Evolutionary conservation across 1,139 yeast genomes (phyloP), one percentile per base, ranked within the genome.

Genomic region (Yamadazyma membranifaciens): DNA sequence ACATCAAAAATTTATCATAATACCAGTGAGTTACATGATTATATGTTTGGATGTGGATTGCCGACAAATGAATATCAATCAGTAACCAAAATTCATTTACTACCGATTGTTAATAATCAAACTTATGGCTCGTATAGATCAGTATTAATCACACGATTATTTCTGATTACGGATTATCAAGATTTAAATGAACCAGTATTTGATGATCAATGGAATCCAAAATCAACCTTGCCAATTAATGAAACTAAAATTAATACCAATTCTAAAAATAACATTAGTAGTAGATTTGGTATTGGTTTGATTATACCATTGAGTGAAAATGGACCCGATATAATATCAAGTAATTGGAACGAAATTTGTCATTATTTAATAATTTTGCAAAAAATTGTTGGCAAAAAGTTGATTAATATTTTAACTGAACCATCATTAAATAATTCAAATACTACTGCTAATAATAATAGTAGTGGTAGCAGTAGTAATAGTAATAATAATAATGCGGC

Each of bases 31-130:
- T 52, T 78, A 29, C 67, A 73, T 36, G 74, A 74, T 44, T 75
- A 68, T 48, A 74, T 77, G 76, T 78, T 77, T 55, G 83, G 83
- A 5, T 73, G 78, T 44, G 82, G 82, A 0, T 56, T 78, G 28
- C 79, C 81, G 11, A 60, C 75, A 5, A 74, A 66, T 46, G 81
- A 78, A 45, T 56, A 64, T n/a, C 64, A 63, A 28, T 55, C 67
- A 20, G 56, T 69, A 13, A 73, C 78, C 2, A 78, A 78, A 46
- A 51, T 78, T 7, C 82, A 78, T 53, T 51, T 64, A 25, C 55
- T 78, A 14, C 81, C 81, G 0, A 57, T 68, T 2, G 50, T 75
- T 14, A 62, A 69, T 37, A 59, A 54, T 38, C 57, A 55, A 46
- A 47, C 59, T 3, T 56, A 52, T 38, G 68, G 64, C 4, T 43